Percentiles rank a stretch among this genome's conserved stretches.
Evolutionary conservation across 768 basidiomycete genomes (phyloP).

Genomic region (Krasilnikovozyma curviuscula): DNA sequence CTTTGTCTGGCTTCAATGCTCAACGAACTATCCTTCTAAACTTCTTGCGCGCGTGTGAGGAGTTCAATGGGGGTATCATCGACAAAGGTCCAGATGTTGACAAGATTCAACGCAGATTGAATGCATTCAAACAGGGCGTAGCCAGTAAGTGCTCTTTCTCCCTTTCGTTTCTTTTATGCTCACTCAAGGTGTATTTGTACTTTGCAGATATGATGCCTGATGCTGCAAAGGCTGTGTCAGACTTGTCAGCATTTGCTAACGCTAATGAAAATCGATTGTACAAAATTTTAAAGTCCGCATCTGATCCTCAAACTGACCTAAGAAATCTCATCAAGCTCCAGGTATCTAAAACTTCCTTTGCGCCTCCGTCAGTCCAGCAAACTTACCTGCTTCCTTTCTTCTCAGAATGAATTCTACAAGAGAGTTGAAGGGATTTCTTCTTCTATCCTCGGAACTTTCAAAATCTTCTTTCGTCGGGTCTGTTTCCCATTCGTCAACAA

Average conservation of each 20-base stretch:
- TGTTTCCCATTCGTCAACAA: conserved; percentile 60
- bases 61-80: conserved; percentile 77
- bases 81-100: conserved; percentile 52
- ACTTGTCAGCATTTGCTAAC: conserved; percentile 63
- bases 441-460: conserved; percentile 46
- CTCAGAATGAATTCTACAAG: conserved; percentile 58
- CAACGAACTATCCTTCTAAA: no score
- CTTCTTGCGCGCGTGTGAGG: conserved; percentile 52
- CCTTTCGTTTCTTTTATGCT: not conserved
- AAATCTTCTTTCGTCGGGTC: conserved; percentile 46
- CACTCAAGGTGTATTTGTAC: not conserved
- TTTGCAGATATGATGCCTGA: conserved; percentile 36
- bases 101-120: conserved; percentile 37
- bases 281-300: conserved; percentile 57
- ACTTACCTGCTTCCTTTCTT: not conserved
- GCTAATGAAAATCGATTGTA: conserved; percentile 70
- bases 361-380: not conserved
- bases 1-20: conserved; percentile 41
- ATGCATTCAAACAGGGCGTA: conserved; percentile 37
- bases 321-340: conserved; percentile 58
- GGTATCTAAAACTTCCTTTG: conserved; percentile 30
- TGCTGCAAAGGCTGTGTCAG: conserved; percentile 51
- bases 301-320: conserved; percentile 68
- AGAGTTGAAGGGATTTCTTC: conserved; percentile 53
- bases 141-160: conserved; percentile 34